Conservation (phyloP, 768 basidiomycete species). For the Termitomyces eurrhizus region DNA sequence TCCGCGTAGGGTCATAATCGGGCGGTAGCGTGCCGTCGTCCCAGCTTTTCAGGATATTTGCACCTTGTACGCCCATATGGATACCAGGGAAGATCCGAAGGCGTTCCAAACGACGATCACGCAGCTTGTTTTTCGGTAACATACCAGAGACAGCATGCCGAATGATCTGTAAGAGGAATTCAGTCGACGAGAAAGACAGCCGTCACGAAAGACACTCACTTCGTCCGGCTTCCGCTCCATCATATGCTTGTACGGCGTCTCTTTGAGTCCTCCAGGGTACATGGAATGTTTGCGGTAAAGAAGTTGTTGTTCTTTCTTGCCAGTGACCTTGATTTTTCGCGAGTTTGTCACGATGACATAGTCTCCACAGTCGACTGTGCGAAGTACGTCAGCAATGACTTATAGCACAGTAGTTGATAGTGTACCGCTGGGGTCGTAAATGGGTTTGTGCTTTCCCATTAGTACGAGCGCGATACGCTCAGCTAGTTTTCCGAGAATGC, state of each 20-base stretch:
- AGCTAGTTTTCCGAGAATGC: conserved; percentile 92
- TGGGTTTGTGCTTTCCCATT: conserved; percentile 99
- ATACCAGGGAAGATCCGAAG: conserved; percentile 84
- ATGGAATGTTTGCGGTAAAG: conserved; percentile 88
- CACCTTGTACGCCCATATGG: conserved; percentile 71
- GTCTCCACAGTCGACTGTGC: conserved; percentile 91
- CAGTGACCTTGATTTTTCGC: conserved; percentile 77
- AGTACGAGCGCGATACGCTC: conserved; percentile 91
- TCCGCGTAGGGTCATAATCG: conserved; percentile 38
- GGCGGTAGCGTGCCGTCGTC: conserved; percentile 70
- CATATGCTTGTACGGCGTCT: conserved; percentile 82
- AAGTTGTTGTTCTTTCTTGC: conserved; percentile 83
- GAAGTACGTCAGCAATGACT: not conserved
- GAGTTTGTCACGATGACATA: conserved; percentile 96
- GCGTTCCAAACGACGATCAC: conserved; percentile 83
- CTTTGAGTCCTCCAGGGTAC: conserved; percentile 91
- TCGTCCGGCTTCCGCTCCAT: conserved; percentile 85
- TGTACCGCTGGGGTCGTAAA: conserved; percentile 88
- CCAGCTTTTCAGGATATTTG: conserved; percentile 80
- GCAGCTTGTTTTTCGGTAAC: conserved; percentile 96
- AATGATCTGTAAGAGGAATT: conserved; percentile 63
- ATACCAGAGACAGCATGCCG: conserved; percentile 95
- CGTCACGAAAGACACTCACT: conserved; percentile 43
- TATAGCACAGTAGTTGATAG: conserved; percentile 1
- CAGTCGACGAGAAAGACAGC: not conserved